Conservation (phyloP, 2,329 filamentous ascomycete genomes). For the Fusarium bactridioides region DNA sequence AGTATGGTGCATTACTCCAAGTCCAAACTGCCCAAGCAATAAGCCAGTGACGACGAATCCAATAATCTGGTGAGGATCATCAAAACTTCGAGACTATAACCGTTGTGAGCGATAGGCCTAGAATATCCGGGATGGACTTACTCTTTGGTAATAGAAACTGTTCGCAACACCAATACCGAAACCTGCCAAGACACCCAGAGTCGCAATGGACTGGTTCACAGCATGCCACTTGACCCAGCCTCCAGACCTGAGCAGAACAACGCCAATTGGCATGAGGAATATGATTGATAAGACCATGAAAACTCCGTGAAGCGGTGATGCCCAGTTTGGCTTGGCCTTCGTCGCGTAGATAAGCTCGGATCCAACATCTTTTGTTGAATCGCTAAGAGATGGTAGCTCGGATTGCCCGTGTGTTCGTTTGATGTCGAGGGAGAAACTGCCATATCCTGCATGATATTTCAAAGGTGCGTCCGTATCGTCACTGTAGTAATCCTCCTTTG, state of each 20-base stretch:
- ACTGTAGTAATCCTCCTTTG: conserved; percentile 52
- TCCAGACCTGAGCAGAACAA: conserved; percentile 60
- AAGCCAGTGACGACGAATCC: conserved; percentile 62
- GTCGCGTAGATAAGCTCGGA: conserved; percentile 45
- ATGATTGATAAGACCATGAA: conserved; percentile 66
- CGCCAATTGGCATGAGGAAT: conserved; percentile 63
- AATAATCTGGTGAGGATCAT: conserved; percentile 64
- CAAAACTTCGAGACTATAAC: conserved; percentile 59
- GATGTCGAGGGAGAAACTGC: conserved; percentile 65
- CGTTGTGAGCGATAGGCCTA: conserved; percentile 7
- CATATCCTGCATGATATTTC: conserved; percentile 61
- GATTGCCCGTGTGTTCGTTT: conserved; percentile 57
- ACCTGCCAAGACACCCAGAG: conserved; percentile 58
- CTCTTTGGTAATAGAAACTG: conserved; percentile 63
- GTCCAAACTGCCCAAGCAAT: conserved; percentile 59
- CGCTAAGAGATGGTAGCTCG: conserved; percentile 49
- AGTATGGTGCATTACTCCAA: conserved; percentile 65
- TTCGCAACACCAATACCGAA: conserved; percentile 61
- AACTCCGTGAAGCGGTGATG: conserved; percentile 54
- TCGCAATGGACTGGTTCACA: conserved; percentile 59
- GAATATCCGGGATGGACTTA: conserved; percentile 44
- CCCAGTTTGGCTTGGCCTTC: conserved; percentile 48
- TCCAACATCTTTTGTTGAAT: conserved; percentile 47
- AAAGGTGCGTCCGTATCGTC: conserved; percentile 55
- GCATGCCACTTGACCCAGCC: conserved; percentile 64